phyloP scores from a whole-genome alignment of 129 eudicot species.

The Tagetes patula region DNA sequence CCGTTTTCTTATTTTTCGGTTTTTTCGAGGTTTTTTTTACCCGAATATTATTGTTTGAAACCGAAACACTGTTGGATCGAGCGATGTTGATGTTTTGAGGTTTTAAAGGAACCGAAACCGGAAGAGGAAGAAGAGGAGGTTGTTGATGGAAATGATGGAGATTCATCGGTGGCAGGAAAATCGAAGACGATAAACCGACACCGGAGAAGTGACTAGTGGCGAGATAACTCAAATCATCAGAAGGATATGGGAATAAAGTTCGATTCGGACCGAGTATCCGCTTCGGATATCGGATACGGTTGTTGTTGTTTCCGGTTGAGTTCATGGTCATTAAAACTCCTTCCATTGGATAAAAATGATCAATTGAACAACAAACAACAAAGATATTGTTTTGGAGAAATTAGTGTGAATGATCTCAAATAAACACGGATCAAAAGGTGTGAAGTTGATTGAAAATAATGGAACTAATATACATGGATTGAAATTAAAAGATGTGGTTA shows the following conservation, averaged over 20 bases:
- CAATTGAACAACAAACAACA: not conserved
- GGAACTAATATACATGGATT: not conserved
- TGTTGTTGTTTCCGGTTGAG: conserved; percentile 51
- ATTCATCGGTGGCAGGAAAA: conserved; percentile 8
- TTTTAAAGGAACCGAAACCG: conserved; percentile 28
- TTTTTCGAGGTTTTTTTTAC: conserved; percentile 43
- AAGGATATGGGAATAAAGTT: conserved; percentile 34
- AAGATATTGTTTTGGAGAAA: not conserved
- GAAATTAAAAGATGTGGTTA: not conserved
- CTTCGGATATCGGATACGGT: conserved; percentile 35
- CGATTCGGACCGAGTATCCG: conserved; percentile 16
- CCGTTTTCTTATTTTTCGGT: conserved; percentile 40
- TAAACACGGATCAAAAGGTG: conserved; percentile 40
- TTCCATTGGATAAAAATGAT: conserved; percentile 43
- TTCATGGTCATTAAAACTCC: conserved; percentile 40
- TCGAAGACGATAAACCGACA: conserved; percentile 28
- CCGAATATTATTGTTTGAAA: conserved; percentile 18
- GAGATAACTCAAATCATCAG: conserved; percentile 35
- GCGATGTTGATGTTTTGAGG: conserved; percentile 17
- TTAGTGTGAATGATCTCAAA: conserved; percentile 43
- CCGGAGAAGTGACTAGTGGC: conserved; percentile 17
- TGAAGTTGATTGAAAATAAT: not conserved
- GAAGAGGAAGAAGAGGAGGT: conserved; percentile 78
- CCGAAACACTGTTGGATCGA: conserved; percentile 21
- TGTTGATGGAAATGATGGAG: conserved; percentile 29